Percentiles rank a stretch among this genome's conserved stretches.
Evolutionary conservation across 1,284 basidiomycete genomes (phyloP).

Genomic region (Pseudozyma tsukubaensis): DNA sequence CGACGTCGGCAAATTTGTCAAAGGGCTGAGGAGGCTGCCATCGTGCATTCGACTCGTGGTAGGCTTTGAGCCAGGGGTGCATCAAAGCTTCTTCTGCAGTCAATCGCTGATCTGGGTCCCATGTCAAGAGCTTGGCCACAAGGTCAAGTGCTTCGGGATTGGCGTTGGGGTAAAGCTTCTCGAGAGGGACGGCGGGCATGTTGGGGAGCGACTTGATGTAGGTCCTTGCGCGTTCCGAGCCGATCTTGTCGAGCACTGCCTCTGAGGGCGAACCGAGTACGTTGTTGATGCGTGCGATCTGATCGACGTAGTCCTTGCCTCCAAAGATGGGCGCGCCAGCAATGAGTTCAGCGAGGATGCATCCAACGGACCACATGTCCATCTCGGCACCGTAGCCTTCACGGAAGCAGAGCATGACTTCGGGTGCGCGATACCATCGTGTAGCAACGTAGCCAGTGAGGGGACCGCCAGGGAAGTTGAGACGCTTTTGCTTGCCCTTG

Average conservation of each 20-base stretch:
- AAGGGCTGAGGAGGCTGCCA: constrained; percentile 59
- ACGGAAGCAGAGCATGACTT: constrained; percentile 67
- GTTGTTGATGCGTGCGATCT: constrained; percentile 65
- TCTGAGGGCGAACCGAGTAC: constrained; percentile 64
- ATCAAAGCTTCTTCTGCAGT: constrained; percentile 62
- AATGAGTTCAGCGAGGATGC: constrained; percentile 67
- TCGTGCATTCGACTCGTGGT: constrained; percentile 59
- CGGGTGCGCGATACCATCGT: constrained; percentile 67
- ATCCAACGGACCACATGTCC: constrained; percentile 68
- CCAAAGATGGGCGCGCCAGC: constrained; percentile 65
- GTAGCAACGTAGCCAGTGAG: constrained; percentile 68
- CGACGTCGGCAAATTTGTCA: constrained; percentile 62
- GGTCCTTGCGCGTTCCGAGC: constrained; percentile 60
- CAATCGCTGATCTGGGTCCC: constrained; percentile 65
- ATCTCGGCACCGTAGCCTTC: constrained; percentile 66
- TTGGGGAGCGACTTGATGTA: constrained; percentile 63
- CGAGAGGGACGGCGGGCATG: constrained; percentile 50
- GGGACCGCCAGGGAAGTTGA: constrained; percentile 66
- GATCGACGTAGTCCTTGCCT: constrained; percentile 68
- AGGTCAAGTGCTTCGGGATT: constrained; percentile 61
- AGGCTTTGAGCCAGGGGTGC: constrained; percentile 66
- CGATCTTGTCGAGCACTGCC: constrained; percentile 58
- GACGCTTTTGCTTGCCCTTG: constrained; percentile 51
- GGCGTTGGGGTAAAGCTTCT: constrained; percentile 57
- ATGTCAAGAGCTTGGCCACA: constrained; percentile 59